phyloP scores from a whole-genome alignment of 2,329 filamentous ascomycete genomes.

The Monilinia fructicola region DNA sequence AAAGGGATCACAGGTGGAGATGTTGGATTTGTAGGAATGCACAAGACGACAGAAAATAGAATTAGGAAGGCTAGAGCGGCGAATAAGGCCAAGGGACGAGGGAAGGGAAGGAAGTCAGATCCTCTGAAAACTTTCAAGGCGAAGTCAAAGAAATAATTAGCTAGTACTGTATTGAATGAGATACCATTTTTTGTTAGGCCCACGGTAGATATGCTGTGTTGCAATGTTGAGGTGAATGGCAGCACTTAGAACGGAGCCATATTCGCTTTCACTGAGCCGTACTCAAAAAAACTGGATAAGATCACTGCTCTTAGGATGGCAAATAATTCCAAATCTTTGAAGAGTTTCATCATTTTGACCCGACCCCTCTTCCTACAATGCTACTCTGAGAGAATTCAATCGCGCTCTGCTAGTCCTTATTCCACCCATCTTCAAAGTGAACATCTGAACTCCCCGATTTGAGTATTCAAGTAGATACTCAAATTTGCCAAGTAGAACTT shows the following conservation, averaged over 20 bases:
- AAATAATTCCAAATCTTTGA: no score
- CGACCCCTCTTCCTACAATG: not conserved
- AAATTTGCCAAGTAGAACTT: not conserved
- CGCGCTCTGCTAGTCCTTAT: no score
- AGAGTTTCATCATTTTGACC: not conserved
- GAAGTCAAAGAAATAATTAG: slow-evolving; percentile 35
- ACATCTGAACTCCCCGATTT: not conserved
- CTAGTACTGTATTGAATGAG: slow-evolving; percentile 18
- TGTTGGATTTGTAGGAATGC: slow-evolving; percentile 73
- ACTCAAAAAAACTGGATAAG: not conserved
- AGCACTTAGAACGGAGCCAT: no score
- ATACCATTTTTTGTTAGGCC: slow-evolving; percentile 14
- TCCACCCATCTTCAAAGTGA: not conserved
- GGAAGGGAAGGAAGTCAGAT: slow-evolving; percentile 67
- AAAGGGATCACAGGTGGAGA: slow-evolving; percentile 64
- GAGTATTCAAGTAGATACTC: not conserved
- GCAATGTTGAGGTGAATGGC: not conserved
- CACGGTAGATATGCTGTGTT: not conserved
- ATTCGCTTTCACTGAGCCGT: not conserved
- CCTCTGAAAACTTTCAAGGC: slow-evolving; percentile 87
- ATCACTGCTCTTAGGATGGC: not conserved
- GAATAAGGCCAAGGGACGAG: slow-evolving; percentile 52
- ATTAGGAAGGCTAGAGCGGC: slow-evolving; percentile 44
- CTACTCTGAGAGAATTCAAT: not conserved
- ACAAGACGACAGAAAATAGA: slow-evolving; percentile 52